Base-by-base conservation (phyloP, 2,329 filamentous ascomycete species). In the Fusarium domesticum region DNA sequence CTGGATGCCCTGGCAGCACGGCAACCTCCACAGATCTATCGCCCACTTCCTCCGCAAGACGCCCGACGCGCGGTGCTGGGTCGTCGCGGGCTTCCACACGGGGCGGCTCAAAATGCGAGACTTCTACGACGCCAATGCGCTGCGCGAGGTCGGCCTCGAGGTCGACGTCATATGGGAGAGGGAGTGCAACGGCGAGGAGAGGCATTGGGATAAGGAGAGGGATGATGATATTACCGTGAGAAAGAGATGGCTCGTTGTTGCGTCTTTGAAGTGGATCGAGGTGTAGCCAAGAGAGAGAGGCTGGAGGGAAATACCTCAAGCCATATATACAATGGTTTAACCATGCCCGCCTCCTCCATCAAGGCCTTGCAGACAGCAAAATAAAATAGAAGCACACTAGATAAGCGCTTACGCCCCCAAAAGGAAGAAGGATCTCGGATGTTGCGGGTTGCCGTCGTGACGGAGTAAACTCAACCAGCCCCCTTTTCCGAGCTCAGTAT, bases 1-100 rank as follows among this genome's bases (percentile, higher is more conserved):
- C 44, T 89, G 85, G 85, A 87, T 89, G 82, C 78, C 80, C 2
- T 77, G 76, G 70, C 78, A 89, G 69, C 86, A 89, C 64, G 73
- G 66, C n/a, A 85, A 83, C 62, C 72, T 89, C 18, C 75, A 75
- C 36, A 64, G 61, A 33, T 86, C 83, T 18, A 79, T 88, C 59
- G 64, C 73, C 5, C 79, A 81, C 64, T 86, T 88, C 59, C 70
- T 89, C 15, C 67, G 63, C 10, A 64, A 59, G 3, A 55, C 66
- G 2, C 28, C 57, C 6, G 63, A 57, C 14, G 77, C 80, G 3
- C 70, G 78, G 25, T 76, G 81, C 39, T 81, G 83, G 67, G 77
- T 84, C n/a, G 73, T 88, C 6, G 84, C 79, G 1, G 85, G 83
- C 0, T 87, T 89, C 54, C 85, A 89, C 59, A 87, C 85, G 0